phyloP scores from a whole-genome alignment of 1,284 basidiomycete genomes.

The Sanghuangporus sanghuang region DNA sequence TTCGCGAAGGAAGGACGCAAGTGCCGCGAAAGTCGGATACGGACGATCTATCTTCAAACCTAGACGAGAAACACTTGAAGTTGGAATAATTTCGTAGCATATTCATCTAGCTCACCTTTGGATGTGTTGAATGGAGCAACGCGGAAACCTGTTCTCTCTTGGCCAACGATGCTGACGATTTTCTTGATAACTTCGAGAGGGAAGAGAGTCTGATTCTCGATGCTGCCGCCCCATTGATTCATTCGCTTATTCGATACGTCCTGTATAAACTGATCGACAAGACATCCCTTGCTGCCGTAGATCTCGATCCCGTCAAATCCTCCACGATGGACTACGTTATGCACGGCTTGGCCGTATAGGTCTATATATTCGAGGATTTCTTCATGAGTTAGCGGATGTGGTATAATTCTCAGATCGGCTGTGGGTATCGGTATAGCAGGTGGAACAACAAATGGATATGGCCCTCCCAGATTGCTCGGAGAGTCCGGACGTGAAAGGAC shows the following conservation, averaged over 20 bases:
- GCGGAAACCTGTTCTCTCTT: conserved; percentile 32
- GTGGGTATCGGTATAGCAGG: conserved; percentile 37
- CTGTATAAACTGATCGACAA: conserved; percentile 22
- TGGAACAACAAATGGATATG: conserved; percentile 33
- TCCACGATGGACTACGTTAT: conserved; percentile 29
- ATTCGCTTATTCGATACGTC: conserved; percentile 33
- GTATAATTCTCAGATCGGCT: conserved; percentile 8
- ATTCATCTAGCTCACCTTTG: background rate
- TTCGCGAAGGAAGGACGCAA: conserved; percentile 29
- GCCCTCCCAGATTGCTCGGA: conserved; percentile 9
- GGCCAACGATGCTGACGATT: conserved; percentile 14
- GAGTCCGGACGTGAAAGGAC: conserved; percentile 25
- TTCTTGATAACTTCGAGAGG: conserved; percentile 35
- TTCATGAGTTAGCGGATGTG: conserved; percentile 30
- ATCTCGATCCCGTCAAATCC: conserved; percentile 30
- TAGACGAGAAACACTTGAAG: background rate
- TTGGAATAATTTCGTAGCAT: background rate
- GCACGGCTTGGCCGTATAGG: conserved; percentile 26
- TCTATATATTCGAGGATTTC: conserved; percentile 33
- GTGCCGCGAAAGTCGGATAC: conserved; percentile 34
- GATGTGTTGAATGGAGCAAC: conserved; percentile 18
- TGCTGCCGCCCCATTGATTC: conserved; percentile 43
- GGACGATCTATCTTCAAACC: conserved; percentile 34
- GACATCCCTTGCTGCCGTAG: conserved; percentile 18
- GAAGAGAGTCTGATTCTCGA: conserved; percentile 43